Base-by-base conservation (phyloP, 192 early-diverging fungal genomes). In the Diversispora eburnea region DNA sequence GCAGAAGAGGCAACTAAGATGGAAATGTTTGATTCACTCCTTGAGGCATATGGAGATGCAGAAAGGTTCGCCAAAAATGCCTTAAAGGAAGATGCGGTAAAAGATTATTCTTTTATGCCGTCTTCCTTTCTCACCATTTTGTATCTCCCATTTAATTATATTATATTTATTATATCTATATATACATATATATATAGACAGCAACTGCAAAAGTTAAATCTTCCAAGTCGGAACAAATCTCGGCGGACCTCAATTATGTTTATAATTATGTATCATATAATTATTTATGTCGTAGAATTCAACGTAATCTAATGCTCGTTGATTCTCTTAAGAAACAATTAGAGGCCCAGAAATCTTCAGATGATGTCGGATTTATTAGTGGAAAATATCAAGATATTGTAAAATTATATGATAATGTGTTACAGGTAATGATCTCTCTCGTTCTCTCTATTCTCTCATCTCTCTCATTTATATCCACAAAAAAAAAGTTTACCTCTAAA, bases 171-270 rank as follows among this genome's bases (percentile, higher is more conserved):
- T 22, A 7, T 58, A 5, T 22, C 9, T 22, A 57, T 57, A 22
- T 8, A 22, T 57, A 33, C 7, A 9, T 62, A 0, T n/a, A 4
- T 22, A 68, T 58, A n/a, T 68, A 86, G 84, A 76, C 81, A 54
- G 89, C 88, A 0, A 82, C 86, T 5, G 83, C 86, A 8, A 89
- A 88, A 70, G 84, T 91, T 42, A 88, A 85, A 49, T 92, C 90
- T 3, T 90, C 88, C 8, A 90, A 91, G 75, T 86, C 85, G 8
- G 86, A 82, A 33, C 75, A 89, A 73, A 82, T 77, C 15, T 87
- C 89, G 0, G 78, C 80, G 41, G 79, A 88, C 5, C 65, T 91
- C 67, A 79, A 84, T 33, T 80, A 81, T 60, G 76, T 87, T 33
- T 83, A 85, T 15, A 83, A 80, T 8, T 92, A 82, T 79, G 83